Base-by-base conservation (phyloP, 2,329 filamentous ascomycete species). In the Lasiodiplodia theobromae region DNA sequence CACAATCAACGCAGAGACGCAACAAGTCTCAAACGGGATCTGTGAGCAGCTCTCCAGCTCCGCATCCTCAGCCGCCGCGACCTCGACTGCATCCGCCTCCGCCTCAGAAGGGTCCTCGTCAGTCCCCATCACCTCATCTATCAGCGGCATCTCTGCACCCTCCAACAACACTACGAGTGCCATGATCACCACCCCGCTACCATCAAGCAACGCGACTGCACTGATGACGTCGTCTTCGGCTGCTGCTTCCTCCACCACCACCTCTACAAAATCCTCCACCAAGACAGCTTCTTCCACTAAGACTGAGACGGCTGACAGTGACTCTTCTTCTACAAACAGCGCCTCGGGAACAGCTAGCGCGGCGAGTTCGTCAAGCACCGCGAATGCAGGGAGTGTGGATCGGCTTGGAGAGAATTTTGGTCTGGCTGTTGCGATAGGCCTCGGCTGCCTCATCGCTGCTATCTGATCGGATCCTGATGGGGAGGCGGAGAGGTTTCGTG, bases 11-110 rank as follows among this genome's bases (percentile, higher is more conserved):
- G 21, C 28, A 68, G 66, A 68, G 49, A 68, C 66, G 44, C 56
- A 73, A 16, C 68, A 74, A 62, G 63, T 72, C 51, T 70, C 77
- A 23, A 66, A 58, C 12, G 70, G 68, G 28, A 69, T 80, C 71
- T 80, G 78, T 23, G 51, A 70, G 37, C 57, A 63, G 34, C 60
- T 69, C 31, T 68, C 67, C 23, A 67, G 56, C 68, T 65, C 68
- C 3, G 44, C 57, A 38, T 72, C 76, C 23, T 70, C 74, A 28
- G 62, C 73, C 52, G 62, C 75, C 38, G 71, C 75, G 18, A 74
- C 74, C 21, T 58, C 70, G 34, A 60, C 64, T n/a, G 57, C 57
- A 12, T 44, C 67, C 18, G 62, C 67, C 10, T 51, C 51, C 25
- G 21, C 25, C 18, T 34, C 57, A 37, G 52, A 44, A 62, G 66